Base-by-base conservation (phyloP, 495 filamentous ascomycete species). In the Penicillium nucicola region DNA sequence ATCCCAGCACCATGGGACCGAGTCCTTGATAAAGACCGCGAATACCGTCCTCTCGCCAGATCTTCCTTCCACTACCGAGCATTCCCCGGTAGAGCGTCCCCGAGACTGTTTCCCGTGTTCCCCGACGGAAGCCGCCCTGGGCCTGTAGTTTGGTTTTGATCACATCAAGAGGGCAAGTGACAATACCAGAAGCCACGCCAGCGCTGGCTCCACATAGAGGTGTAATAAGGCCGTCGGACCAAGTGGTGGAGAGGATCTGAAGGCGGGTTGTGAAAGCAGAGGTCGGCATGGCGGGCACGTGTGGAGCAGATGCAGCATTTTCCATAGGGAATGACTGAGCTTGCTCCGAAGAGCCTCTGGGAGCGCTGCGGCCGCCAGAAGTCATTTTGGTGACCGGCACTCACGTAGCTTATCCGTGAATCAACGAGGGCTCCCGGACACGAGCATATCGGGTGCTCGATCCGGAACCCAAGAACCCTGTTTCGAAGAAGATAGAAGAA, bases 61-160 rank as follows among this genome's bases (percentile, higher is more conserved):
- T 97, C 11, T 83, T 78, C 25, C 73, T 83, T 18, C 88, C 91
- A 0, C 91, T 97, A 19, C 93, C 93, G 13, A 95, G 51, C 60
- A 99, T 77, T 5, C 93, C 93, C 48, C 84, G 78, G 67, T 97
- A 99, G 30, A 90, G 67, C 11, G 70, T 58, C 8, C 73, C 77
- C 52, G 76, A 70, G 40, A 60, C 75, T 53, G 65, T 70, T 57
- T 61, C 66, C 57, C 74, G 72, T 58, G 61, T 69, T 49, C 57
- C 70, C 65, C 70, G 62, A 30, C 68, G 68, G 78, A 92, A 85
- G 4, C 88, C 88, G 48, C 92, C 92, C 65, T 97, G 95, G 28
- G 92, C 95, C 67, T 99, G 93, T 43, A 99, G 70, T 66, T 96
- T 97, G 38, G 93, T 99, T 74, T 99, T 99, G 63, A 99, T 97